Evolutionary conservation across 345 rosid species (phyloP).

Genomic region (Limnanthes douglasii): DNA sequence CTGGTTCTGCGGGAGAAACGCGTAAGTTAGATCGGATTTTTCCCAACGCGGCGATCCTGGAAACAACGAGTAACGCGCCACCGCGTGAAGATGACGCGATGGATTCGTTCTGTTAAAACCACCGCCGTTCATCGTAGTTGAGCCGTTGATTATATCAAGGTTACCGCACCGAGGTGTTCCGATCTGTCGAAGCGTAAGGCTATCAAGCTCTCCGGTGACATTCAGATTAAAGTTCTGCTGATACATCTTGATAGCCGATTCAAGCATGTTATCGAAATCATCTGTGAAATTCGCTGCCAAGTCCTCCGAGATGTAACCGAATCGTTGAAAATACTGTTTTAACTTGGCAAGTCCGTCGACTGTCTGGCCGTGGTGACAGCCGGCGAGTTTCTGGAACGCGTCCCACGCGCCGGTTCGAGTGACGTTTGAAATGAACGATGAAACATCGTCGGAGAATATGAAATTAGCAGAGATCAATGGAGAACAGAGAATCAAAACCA

Average conservation of each 20-base stretch:
- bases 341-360: slow-evolving; percentile 45
- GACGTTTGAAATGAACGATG: slow-evolving; percentile 14
- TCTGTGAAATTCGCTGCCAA: slow-evolving; percentile 29
- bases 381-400: slow-evolving; percentile 34
- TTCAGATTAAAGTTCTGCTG: slow-evolving; percentile 56
- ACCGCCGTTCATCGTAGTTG: slow-evolving; percentile 54
- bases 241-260: slow-evolving; percentile 40
- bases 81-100: slow-evolving; percentile 18
- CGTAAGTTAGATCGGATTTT: slow-evolving; percentile 38
- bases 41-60: slow-evolving; percentile 61
- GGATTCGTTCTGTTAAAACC: slow-evolving; percentile 13
- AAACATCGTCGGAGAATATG: no score
- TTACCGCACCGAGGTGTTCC: slow-evolving; percentile 57
- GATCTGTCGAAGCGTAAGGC: slow-evolving; percentile 29
- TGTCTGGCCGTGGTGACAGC: slow-evolving; percentile 48
- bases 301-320: slow-evolving; percentile 47
- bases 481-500: no score
- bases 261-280: slow-evolving; percentile 37
- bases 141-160: slow-evolving; percentile 55
- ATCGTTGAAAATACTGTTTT: slow-evolving; percentile 55
- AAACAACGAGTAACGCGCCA: slow-evolving; percentile 47
- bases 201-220: slow-evolving; percentile 52
- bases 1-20: slow-evolving; percentile 29
- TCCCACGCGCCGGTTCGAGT: slow-evolving; percentile 41
- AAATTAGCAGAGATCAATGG: no score